Percentiles rank a stretch among this genome's conserved stretches.
Evolutionary conservation across 139 green algal species (phyloP).

Genomic region (Chlorella sp.): DNA sequence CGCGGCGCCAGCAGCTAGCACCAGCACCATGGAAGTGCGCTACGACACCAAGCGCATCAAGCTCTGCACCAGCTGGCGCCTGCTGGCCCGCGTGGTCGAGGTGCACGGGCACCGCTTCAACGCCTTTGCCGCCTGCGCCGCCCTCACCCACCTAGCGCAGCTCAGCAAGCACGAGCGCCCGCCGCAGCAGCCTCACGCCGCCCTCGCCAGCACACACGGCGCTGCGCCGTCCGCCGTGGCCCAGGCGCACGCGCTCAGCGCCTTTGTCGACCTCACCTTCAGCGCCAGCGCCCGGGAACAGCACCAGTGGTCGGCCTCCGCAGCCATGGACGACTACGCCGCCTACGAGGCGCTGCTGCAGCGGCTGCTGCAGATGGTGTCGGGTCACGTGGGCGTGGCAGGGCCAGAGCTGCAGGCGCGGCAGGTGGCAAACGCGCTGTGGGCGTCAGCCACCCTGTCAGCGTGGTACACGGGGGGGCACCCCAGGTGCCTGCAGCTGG

Average conservation of each 20-base stretch:
- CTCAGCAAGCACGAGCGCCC: not conserved
- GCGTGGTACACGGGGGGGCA: not conserved
- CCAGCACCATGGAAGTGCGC: not conserved
- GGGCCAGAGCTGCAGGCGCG: not conserved
- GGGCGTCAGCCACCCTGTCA: slow-evolving; percentile 18
- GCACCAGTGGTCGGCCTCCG: not conserved
- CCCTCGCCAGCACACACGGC: not conserved
- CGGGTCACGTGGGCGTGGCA: too few relatives aligned
- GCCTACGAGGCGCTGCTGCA: slow-evolving; percentile 3
- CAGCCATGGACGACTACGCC: not conserved
- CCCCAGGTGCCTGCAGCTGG: slow-evolving; percentile 8
- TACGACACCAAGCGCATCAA: slow-evolving; percentile 10
- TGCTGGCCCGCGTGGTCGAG: slow-evolving; percentile 14
- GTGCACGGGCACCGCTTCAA: slow-evolving; percentile 1
- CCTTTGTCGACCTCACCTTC: too few relatives aligned
- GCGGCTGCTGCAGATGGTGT: slow-evolving; percentile 13
- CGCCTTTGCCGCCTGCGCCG: slow-evolving; percentile 12
- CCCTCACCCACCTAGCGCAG: slow-evolving; percentile 21
- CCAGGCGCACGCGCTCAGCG: too few relatives aligned
- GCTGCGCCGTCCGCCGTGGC: too few relatives aligned
- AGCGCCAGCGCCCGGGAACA: too few relatives aligned
- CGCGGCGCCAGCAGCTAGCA: not conserved
- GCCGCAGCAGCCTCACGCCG: not conserved
- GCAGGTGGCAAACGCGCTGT: slow-evolving; percentile 26
- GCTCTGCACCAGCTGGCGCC: slow-evolving; percentile 15